Conservation (phyloP, 2,329 filamentous ascomycete species). For the Neonectria punicea region DNA sequence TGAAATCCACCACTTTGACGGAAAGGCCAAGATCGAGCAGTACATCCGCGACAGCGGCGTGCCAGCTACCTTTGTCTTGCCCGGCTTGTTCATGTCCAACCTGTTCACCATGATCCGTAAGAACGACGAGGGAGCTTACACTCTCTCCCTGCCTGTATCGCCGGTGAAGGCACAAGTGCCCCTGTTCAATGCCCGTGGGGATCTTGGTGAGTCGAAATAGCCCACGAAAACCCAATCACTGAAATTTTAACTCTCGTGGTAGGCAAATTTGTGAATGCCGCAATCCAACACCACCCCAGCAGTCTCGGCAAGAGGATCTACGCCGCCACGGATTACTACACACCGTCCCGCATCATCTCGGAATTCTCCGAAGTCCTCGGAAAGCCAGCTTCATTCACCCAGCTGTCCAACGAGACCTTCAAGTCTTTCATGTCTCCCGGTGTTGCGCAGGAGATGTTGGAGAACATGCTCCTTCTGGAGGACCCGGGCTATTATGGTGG, state of each 20-base stretch:
- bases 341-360: slow-evolving; percentile 44
- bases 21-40: slow-evolving; percentile 65
- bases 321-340: slow-evolving; percentile 51
- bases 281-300: slow-evolving; percentile 44
- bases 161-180: slow-evolving; percentile 49
- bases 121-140: slow-evolving; percentile 44
- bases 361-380: slow-evolving; percentile 50
- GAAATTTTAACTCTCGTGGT: fast-evolving
- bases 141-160: slow-evolving; percentile 43
- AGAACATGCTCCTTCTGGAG: slow-evolving; percentile 56
- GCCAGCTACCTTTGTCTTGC: slow-evolving; percentile 61
- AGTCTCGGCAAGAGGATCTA: slow-evolving; percentile 47
- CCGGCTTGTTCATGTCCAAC: slow-evolving; percentile 67
- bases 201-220: slow-evolving; percentile 52
- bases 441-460: slow-evolving; percentile 50
- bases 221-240: neutral
- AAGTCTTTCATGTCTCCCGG: slow-evolving; percentile 46
- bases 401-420: slow-evolving; percentile 49
- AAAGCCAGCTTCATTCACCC: slow-evolving; percentile 44
- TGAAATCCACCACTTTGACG: slow-evolving; percentile 64
- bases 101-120: slow-evolving; percentile 43
- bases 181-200: slow-evolving; percentile 49
- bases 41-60: slow-evolving; percentile 64
- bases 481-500: slow-evolving; percentile 55
- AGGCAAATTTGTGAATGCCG: slow-evolving; percentile 47